A percentile compares a stretch with the other conserved stretches of the same genome.
Evolutionary conservation across 1,284 basidiomycete species (phyloP).

Genomic region (Pyrrhoderma lamaoense): DNA sequence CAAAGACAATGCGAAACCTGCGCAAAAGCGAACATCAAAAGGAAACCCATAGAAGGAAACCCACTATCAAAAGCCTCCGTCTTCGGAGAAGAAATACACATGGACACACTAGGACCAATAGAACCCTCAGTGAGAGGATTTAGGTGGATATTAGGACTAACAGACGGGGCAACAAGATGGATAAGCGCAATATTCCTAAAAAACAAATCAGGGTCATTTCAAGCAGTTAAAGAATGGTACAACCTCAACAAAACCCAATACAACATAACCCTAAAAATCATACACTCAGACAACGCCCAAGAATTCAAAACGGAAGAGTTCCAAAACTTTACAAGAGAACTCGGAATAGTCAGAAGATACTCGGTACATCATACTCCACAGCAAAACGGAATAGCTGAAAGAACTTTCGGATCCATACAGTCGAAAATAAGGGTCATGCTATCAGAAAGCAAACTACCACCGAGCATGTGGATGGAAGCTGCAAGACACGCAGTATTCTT

Average conservation of each 20-base stretch:
- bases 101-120: not conserved
- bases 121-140: no score
- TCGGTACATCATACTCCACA: constrained; percentile 30
- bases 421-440: constrained; percentile 17
- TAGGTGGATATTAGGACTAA: not conserved
- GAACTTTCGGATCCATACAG: constrained; percentile 26
- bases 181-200: not conserved
- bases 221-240: not conserved
- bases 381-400: constrained; percentile 31
- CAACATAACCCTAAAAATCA: not conserved
- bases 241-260: not conserved
- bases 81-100: not conserved
- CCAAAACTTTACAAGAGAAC: not conserved
- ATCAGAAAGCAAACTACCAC: not conserved
- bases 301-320: not conserved
- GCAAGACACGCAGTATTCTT: not conserved
- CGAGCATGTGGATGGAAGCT: not conserved
- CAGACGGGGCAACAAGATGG: not conserved
- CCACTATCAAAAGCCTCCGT: no score
- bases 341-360: constrained; percentile 26
- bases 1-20: no score
- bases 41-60: no score
- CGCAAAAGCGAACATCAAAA: no score
- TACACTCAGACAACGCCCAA: not conserved
- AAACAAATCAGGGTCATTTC: not conserved